Base-by-base conservation (phyloP, 805 yeast species). In the Candida peoriensis region DNA sequence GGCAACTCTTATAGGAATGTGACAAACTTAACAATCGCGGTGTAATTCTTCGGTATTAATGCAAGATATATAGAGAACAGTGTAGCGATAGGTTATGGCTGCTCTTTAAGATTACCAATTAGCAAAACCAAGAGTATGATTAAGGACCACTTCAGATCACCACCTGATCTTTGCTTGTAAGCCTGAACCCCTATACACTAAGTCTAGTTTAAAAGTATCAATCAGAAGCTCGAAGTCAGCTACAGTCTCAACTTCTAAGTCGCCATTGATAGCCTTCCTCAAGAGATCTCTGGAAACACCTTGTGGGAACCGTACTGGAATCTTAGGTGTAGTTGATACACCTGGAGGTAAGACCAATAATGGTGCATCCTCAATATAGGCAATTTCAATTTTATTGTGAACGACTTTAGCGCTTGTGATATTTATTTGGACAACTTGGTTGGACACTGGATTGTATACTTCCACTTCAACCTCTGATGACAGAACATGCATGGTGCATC, bases 391-490 rank as follows among this genome's bases (percentile, higher is more conserved):
- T 4, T 65, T 76, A 29, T 72, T 64, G 41, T 67, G 66, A 1
- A 59, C 57, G 0, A 81, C 82, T 33, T 60, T 63, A 2, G 74
- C 80, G 24, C 62, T 62, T 14, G 60, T 39, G 14, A 78, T 55
- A 8, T 56, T 57, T 11, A 73, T 54, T n/a, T 55, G 46, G 1
- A 72, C 54, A 12, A 63, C 69, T n/a, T 63, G 51, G 45, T 78
- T 76, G 5, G 42, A 36, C 2, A 78, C 45, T 2, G 85, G 85
- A 44, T 78, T 78, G 52, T 50, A 73, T 0, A 76, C 58, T 1
- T 69, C 66, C 37, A 78, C 48, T 44, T 76, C 80, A 5, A 75
- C 63, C 30, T 75, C 76, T 1, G 78, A 70, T 0, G 70, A 58
- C 56, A 76, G 57, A 4, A 78, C 43, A 51, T 78, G 81, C 57